Conservation (phyloP, 2,329 filamentous ascomycete genomes). For the Zymoseptoria tritici region DNA sequence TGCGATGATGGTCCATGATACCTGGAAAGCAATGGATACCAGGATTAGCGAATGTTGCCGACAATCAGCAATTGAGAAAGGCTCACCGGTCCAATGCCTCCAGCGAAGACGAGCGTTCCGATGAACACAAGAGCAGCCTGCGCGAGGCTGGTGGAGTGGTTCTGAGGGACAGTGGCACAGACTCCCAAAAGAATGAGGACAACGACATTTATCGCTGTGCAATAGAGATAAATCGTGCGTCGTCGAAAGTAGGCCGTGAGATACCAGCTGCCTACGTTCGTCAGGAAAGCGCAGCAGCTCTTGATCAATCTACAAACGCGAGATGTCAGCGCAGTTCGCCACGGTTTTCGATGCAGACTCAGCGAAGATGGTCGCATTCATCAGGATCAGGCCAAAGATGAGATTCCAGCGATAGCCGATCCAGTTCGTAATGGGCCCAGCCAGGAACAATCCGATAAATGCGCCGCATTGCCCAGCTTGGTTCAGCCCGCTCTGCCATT, state of each 20-base stretch:
- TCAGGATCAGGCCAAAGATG: conserved; percentile 43
- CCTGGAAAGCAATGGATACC: neutral
- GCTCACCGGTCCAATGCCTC: conserved; percentile 15
- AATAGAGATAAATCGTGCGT: conserved; percentile 32
- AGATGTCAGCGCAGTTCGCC: no score
- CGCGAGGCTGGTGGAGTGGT: conserved; percentile 28
- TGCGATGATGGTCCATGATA: conserved; percentile 23
- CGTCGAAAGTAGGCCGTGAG: conserved; percentile 32
- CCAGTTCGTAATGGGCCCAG: conserved; percentile 50
- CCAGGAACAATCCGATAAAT: conserved; percentile 50
- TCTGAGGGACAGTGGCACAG: conserved; percentile 11
- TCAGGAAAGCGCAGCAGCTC: conserved; percentile 14
- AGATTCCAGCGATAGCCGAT: conserved; percentile 54
- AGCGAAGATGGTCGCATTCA: conserved; percentile 50
- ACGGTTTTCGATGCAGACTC: no score
- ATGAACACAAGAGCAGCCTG: conserved; percentile 44
- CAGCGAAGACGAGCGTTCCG: conserved; percentile 33
- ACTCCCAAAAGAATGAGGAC: conserved; percentile 22
- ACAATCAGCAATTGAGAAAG: neutral
- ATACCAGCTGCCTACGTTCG: conserved; percentile 22
- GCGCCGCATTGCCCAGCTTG: conserved; percentile 49
- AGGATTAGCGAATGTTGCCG: neutral
- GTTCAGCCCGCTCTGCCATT: conserved; percentile 52
- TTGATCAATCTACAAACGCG: conserved; percentile 20
- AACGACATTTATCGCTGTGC: conserved; percentile 28